Base-by-base conservation (phyloP, 2,329 filamentous ascomycete genomes). In the Fusarium sublunatum region DNA sequence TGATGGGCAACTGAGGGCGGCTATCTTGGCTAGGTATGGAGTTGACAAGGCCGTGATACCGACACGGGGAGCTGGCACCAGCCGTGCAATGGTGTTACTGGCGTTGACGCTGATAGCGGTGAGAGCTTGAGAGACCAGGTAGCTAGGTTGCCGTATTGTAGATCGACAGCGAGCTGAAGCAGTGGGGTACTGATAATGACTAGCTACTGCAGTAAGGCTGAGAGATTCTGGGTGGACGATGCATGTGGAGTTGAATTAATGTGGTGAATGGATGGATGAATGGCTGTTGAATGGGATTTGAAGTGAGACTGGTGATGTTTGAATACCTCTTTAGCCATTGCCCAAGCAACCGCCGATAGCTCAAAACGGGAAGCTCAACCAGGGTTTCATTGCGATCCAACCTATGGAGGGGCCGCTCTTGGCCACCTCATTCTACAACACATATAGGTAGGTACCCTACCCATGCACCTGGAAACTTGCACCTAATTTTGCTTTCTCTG, bases 331-430 rank as follows among this genome's bases (percentile, higher is more conserved):
- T 50, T 65, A 53, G 42, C 48, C 65, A 70, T 70, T 70, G 68
- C 57, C 68, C 59, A 70, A 70, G 68, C 68, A 70, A 70, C 66
- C 59, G 48, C 40, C 19, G 45, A 53, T 48, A 44, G 25, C 32
- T 49, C 40, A 35, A 58, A 48, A 39, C 13, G 31, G 36, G 41
- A 53, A 54, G 39, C 31, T 39, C 48, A 54, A 58, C 50, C 54
- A 48, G 40, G 52, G 56, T 57, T 43, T 40, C 29, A 65, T 19
- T 19, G 19, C 19, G 19, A 19, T 19, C 19, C 19, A 19, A 3
- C 19, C 19, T 19, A 57, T 62, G 55, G 44, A 66, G 53, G 57
- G 52, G 54, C 39, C 36, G 35, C 42, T 48, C 13, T 7, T 34
- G 11, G n/a, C 12, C 31, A 19, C 19, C 19, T 19, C 19, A 13